Conservation (phyloP, 192 early-diverging fungal species). For the Backusella macrospora region DNA sequence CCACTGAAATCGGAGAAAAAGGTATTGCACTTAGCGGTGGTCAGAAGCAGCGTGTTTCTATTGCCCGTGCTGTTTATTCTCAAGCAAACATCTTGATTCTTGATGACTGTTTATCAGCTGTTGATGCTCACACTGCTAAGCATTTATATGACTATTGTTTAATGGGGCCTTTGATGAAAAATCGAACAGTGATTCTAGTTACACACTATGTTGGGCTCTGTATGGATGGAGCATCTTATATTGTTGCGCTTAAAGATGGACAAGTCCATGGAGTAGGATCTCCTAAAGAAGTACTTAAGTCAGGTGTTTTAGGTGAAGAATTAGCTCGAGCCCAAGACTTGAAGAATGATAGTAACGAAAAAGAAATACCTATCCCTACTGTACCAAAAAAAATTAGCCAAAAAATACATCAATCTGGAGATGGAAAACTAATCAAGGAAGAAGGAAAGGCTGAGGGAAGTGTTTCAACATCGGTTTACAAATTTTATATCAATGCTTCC, state of each 20-base stretch:
- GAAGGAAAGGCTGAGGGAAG: not conserved
- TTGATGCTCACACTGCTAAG: slow-evolving; percentile 82
- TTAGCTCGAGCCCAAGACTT: slow-evolving; percentile 37
- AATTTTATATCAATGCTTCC: not conserved
- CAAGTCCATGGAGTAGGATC: not conserved
- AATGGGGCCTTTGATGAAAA: slow-evolving; percentile 69
- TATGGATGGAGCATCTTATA: slow-evolving; percentile 36
- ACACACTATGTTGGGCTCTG: slow-evolving; percentile 74
- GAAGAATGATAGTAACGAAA: not conserved
- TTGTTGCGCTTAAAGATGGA: not conserved
- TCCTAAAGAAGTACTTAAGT: not conserved
- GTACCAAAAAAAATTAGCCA: not conserved
- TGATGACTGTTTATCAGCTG: slow-evolving; percentile 91
- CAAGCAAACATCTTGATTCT: slow-evolving; percentile 66
- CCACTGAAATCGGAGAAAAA: slow-evolving; percentile 92
- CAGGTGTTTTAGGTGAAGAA: not conserved
- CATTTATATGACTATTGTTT: slow-evolving; percentile 81
- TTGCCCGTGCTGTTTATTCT: slow-evolving; percentile 87
- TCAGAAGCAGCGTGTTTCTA: slow-evolving; percentile 71
- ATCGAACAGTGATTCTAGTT: slow-evolving; percentile 83
- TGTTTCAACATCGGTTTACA: not conserved
- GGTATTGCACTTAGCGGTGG: slow-evolving; percentile 87
- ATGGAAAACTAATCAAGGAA: not conserved
- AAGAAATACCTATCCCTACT: not conserved
- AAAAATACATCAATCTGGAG: not conserved